phyloP scores from a whole-genome alignment of 2,329 filamentous ascomycete genomes.

The Fusarium lyarnte region DNA sequence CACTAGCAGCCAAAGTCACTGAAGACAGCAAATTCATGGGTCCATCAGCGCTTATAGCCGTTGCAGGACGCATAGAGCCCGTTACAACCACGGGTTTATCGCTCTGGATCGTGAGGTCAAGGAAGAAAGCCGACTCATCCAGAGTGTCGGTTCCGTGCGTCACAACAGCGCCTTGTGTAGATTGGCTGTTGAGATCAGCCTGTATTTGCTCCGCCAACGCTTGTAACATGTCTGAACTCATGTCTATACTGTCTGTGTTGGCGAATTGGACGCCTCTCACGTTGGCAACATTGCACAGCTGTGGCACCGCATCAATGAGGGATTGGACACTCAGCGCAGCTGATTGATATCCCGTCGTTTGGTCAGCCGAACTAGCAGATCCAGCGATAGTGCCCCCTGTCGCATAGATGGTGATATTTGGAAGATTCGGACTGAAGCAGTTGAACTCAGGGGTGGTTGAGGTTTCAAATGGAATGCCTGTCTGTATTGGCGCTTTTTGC shows the following conservation, averaged over 20 bases:
- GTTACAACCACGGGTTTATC: constrained; percentile 69
- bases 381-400: constrained; percentile 70
- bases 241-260: constrained; percentile 57
- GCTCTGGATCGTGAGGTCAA: constrained; percentile 65
- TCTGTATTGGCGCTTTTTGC: constrained; percentile 32
- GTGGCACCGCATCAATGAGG: constrained; percentile 64
- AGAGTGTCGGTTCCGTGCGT: constrained; percentile 74
- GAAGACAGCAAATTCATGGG: constrained; percentile 70
- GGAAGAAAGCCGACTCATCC: constrained; percentile 71
- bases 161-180: constrained; percentile 62
- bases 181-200: constrained; percentile 54
- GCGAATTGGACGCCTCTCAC: constrained; percentile 62
- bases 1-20: constrained; percentile 63
- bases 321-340: constrained; percentile 58
- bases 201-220: constrained; percentile 60
- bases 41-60: constrained; percentile 70
- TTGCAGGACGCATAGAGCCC: constrained; percentile 71
- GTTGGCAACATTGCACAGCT: constrained; percentile 63
- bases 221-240: constrained; percentile 61
- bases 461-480: constrained; percentile 2
- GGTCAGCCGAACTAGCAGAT: constrained; percentile 56
- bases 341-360: constrained; percentile 56
- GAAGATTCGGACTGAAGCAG: constrained; percentile 49
- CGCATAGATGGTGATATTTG: constrained; percentile 66
- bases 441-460: constrained; percentile 34